Conservation (phyloP, 2,329 filamentous ascomycete species). For the Harringtonia aguacate region DNA sequence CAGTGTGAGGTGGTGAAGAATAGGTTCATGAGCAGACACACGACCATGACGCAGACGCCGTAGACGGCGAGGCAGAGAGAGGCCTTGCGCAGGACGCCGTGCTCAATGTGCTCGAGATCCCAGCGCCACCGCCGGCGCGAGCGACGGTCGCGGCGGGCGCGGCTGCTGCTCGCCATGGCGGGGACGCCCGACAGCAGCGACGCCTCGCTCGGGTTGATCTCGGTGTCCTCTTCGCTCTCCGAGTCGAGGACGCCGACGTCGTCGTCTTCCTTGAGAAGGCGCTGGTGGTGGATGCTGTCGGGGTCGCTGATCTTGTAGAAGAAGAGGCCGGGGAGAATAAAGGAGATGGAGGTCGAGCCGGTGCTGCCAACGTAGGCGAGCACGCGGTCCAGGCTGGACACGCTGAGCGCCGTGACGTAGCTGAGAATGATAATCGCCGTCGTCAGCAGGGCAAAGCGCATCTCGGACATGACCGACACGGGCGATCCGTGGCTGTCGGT, state of each 20-base stretch:
- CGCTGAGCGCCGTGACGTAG: constrained; percentile 83
- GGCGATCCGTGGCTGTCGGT: constrained; percentile 40
- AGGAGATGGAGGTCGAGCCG: constrained; percentile 89
- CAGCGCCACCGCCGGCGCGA: constrained; percentile 45
- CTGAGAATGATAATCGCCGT: constrained; percentile 74
- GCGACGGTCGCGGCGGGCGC: constrained; percentile 20
- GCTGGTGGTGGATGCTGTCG: constrained; percentile 75
- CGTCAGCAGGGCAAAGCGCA: constrained; percentile 82
- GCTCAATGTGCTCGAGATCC: constrained; percentile 53
- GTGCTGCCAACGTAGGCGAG: constrained; percentile 93
- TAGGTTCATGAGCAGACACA: constrained; percentile 77
- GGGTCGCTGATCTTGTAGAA: constrained; percentile 98
- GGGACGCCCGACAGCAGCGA: constrained; percentile 33
- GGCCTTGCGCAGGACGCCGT: constrained; percentile 56
- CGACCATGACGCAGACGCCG: constrained; percentile 77
- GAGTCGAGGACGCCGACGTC: constrained; percentile 53
- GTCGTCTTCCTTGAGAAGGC: constrained; percentile 83
- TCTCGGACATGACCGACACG: constrained; percentile 63
- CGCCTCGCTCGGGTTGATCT: constrained; percentile 17
- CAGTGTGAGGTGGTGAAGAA: constrained; percentile 62
- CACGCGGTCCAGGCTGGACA: constrained; percentile 80
- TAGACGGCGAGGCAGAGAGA: constrained; percentile 73
- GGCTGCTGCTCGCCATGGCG: constrained; percentile 29
- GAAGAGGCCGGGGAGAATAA: constrained; percentile 90
- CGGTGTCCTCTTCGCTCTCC: constrained; percentile 30